Base-by-base conservation (phyloP, 2,329 filamentous ascomycete species). In the Epichloe uncinata region DNA sequence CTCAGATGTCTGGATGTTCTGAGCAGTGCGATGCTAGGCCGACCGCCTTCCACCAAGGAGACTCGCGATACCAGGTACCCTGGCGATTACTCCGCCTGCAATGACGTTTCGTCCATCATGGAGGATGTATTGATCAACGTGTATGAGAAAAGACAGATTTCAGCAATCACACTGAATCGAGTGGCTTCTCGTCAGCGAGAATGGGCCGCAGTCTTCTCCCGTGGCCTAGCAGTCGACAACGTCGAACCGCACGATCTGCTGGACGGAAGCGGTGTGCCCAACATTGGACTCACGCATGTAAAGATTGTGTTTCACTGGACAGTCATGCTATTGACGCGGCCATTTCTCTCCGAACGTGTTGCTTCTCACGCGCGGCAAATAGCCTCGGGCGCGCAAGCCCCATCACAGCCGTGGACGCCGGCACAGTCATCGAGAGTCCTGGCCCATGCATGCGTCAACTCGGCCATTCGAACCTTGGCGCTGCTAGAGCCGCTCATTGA, bases 271-370 rank as follows among this genome's bases (percentile, higher is more conserved):
- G 22, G 15, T 16, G 33, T 30, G 3, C 50, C 42, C 16, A 50
- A 52, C 15, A 47, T 44, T 9, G 50, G 50, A 30, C 45, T 45
- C 3, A 48, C 47, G 16, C 53, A 66, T 30, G 41, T 66, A 12
- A 63, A 62, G 36, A 55, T 61, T 12, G 60, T 60, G 0, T 65
- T 64, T 48, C 65, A 66, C 52, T 64, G 60, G 60, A 60, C 60
- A 8, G 63, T 66, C 34, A 63, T 66, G 54, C 58, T 66, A 0
- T 50, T 65, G 4, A 61, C 63, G 1, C 52, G 60, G 18, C 63
- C 63, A 0, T 65, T 62, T 44, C 55, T 66, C 1, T 54, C 62
- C 15, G 57, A 64, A n/a, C 51, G 49, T 11, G 57, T 64, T 8
- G 53, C 58, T 1, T 47, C 47, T 30, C 56, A 58, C 16, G 47